A percentile compares a stretch with the other conserved stretches of the same genome.
These are phyloP conservation scores for Pichia deserticola DNA, from an alignment of 805 yeast genomes.

Conservation along the genomic window DNA sequence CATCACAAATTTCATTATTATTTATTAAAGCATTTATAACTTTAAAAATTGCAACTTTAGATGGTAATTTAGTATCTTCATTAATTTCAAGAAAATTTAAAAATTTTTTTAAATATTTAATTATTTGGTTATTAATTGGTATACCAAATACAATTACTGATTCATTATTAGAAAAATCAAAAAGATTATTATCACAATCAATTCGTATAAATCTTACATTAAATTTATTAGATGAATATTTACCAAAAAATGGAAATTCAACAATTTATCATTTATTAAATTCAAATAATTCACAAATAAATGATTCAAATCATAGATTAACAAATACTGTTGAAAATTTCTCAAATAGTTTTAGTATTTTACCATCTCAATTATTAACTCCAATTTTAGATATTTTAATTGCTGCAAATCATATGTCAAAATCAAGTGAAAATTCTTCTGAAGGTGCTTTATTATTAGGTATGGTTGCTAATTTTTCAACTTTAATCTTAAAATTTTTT, in stretches of 20 bases:
- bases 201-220: slow-evolving; percentile 61
- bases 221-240: slow-evolving; percentile 58
- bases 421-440: slow-evolving; percentile 58
- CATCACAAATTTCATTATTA: slow-evolving; percentile 51
- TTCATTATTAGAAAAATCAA: slow-evolving; percentile 57
- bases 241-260: slow-evolving; percentile 62
- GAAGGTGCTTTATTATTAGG: slow-evolving; percentile 79
- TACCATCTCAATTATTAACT: slow-evolving; percentile 78
- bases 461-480: slow-evolving; percentile 71
- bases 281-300: slow-evolving; percentile 29
- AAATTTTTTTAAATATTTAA: slow-evolving; percentile 53
- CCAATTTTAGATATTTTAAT: slow-evolving; percentile 74
- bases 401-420: slow-evolving; percentile 71
- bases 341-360: slow-evolving; percentile 58
- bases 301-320: slow-evolving; percentile 77
- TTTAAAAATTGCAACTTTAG: slow-evolving; percentile 76
- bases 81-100: slow-evolving; percentile 64
- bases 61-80: slow-evolving; percentile 78
- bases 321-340: slow-evolving; percentile 75
- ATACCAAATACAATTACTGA: slow-evolving; percentile 80
- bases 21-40: slow-evolving; percentile 66
- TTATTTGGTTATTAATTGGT: slow-evolving; percentile 78
- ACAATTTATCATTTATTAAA: slow-evolving; percentile 70
- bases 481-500: slow-evolving; percentile 60
- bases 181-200: slow-evolving; percentile 46